These are phyloP conservation scores for Taiwanofungus camphoratus DNA, from an alignment of 1,284 basidiomycete species.

Conservation along the genomic window DNA sequence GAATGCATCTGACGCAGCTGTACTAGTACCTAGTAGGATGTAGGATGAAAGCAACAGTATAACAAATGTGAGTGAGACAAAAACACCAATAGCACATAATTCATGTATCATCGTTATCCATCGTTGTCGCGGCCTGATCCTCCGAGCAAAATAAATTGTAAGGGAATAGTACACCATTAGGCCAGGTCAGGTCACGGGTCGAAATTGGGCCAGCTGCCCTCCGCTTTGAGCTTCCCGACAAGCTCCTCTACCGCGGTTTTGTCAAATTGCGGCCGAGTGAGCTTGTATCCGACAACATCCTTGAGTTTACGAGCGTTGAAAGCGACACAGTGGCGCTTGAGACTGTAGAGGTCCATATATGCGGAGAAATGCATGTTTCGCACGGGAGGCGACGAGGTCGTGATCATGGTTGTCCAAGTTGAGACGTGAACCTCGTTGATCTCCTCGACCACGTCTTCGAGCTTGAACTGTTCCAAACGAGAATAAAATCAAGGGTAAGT, in stretches of 20 bases:
- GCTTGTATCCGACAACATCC: constrained; percentile 64
- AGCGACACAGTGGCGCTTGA: constrained; percentile 61
- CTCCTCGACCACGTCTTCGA: constrained; percentile 75
- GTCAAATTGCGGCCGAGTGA: constrained; percentile 59
- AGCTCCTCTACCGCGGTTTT: constrained; percentile 66
- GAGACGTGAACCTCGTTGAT: constrained; percentile 86
- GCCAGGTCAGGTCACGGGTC: constrained; percentile 14
- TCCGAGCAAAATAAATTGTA: neutral
- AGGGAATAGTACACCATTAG: neutral
- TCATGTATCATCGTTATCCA: constrained; percentile 8
- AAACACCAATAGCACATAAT: constrained; percentile 2
- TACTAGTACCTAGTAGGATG: constrained; percentile 1
- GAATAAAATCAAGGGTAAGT: neutral
- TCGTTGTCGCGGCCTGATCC: too few species aligned
- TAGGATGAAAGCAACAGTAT: neutral
- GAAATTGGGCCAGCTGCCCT: constrained; percentile 65
- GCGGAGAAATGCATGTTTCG: constrained; percentile 73
- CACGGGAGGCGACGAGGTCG: constrained; percentile 68
- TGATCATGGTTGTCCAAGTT: constrained; percentile 83
- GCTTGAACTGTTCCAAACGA: constrained; percentile 41
- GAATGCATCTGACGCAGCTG: neutral
- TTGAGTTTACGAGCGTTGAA: constrained; percentile 71
- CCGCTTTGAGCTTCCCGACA: constrained; percentile 73
- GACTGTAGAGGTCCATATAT: constrained; percentile 74
- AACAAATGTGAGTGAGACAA: neutral